phyloP scores from a whole-genome alignment of 1,284 basidiomycete genomes.

The Puccinia coronata region DNA sequence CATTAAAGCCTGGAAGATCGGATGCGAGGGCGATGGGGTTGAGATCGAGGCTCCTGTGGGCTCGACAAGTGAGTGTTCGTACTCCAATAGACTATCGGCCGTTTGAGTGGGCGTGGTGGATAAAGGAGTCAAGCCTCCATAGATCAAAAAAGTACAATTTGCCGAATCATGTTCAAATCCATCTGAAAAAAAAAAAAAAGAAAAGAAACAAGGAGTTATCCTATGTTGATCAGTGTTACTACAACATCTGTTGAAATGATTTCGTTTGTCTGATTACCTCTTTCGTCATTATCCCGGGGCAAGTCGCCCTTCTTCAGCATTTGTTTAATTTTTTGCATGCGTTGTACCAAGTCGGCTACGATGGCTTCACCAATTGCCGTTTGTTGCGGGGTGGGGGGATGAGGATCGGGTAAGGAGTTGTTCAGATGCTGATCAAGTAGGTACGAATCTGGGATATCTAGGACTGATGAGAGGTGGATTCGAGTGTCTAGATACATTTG shows the following conservation, averaged over 20 bases:
- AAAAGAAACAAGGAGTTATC: too few relatives aligned
- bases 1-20: constrained; percentile 53
- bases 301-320: constrained; percentile 35
- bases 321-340: constrained; percentile 10
- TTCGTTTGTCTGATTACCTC: not conserved
- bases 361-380: not conserved
- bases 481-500: constrained; percentile 28
- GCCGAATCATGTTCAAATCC: constrained; percentile 27
- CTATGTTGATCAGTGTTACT: too few relatives aligned
- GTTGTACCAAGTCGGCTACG: not conserved
- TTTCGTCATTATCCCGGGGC: constrained; percentile 15
- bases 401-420: not conserved
- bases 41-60: constrained; percentile 54
- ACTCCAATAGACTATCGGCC: constrained; percentile 53
- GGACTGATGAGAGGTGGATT: constrained; percentile 28
- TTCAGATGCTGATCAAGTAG: not conserved
- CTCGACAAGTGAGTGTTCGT: constrained; percentile 54
- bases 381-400: constrained; percentile 7
- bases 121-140: constrained; percentile 55
- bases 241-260: too few relatives aligned
- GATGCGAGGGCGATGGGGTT: constrained; percentile 52
- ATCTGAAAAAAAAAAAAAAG: not conserved
- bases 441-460: not conserved
- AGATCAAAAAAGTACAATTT: constrained; percentile 57
- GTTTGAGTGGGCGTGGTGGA: constrained; percentile 50